Percentiles rank a stretch among this genome's conserved stretches.
phyloP scores from a whole-genome alignment of 2,329 filamentous ascomycete genomes.

The Aspergillus flavus region DNA sequence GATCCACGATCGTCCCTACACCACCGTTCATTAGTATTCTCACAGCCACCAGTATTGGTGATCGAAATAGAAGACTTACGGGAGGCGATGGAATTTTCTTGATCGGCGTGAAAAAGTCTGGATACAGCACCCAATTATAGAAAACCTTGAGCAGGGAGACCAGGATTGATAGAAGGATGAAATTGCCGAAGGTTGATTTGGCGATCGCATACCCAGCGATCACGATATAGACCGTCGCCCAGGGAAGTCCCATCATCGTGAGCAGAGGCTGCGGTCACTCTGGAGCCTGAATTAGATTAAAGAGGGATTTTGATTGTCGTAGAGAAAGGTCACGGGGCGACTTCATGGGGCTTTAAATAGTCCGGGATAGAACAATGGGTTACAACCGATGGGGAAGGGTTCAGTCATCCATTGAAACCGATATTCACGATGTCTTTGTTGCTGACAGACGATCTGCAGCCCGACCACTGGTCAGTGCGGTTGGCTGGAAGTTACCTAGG shows the following conservation, averaged over 20 bases:
- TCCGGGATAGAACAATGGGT: not conserved
- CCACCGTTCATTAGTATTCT: conserved; percentile 3
- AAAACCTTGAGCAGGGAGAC: conserved; percentile 8
- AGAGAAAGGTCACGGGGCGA: not conserved
- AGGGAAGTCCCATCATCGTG: conserved; percentile 11
- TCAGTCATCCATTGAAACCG: not conserved
- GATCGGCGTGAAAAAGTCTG: conserved; percentile 11
- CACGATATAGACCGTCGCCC: conserved; percentile 5
- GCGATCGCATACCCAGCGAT: conserved; percentile 11
- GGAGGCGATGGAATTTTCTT: conserved; percentile 10
- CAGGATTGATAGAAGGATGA: conserved; percentile 6
- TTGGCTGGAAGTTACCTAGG: not conserved
- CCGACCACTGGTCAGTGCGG: not conserved
- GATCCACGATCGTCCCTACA: conserved; percentile 45
- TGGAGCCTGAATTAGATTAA: not conserved
- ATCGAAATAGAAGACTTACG: not conserved
- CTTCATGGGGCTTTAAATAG: not conserved
- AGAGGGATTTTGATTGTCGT: not conserved
- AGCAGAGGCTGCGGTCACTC: not conserved
- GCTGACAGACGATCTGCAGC: not conserved
- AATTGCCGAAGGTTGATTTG: conserved; percentile 9
- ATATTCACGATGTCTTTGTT: conserved; percentile 5
- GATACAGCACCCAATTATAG: conserved; percentile 10
- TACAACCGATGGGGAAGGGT: not conserved
- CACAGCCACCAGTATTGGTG: not conserved